These are phyloP conservation scores for Aristolochia contorta DNA, from an alignment of 164 flowering plant genomes.

Conservation along the genomic window DNA sequence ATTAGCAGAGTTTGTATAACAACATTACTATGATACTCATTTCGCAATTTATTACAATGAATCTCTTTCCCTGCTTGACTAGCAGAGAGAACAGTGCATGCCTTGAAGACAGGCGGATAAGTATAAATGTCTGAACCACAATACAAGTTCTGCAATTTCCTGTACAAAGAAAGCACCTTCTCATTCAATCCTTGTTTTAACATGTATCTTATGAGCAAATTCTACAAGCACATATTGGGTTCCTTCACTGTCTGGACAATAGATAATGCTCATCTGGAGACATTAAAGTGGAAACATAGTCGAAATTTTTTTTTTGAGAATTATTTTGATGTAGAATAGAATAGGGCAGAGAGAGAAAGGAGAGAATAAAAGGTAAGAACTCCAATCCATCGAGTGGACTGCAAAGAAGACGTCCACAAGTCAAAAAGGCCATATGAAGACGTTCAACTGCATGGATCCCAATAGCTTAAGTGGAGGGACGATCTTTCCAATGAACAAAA, in stretches of 20 bases:
- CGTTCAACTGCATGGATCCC: too few species aligned
- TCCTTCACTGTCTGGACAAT: constrained; percentile 16
- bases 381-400: too few species aligned
- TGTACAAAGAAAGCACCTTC: constrained; percentile 26
- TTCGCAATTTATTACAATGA: constrained; percentile 32
- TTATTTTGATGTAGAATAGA: too few species aligned
- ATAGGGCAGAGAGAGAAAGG: too few species aligned
- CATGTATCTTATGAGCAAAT: constrained; percentile 30
- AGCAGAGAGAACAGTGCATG: constrained; percentile 23
- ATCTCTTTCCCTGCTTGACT: constrained; percentile 27
- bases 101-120: constrained; percentile 46
- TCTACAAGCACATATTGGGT: constrained; percentile 37
- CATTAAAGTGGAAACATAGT: constrained; percentile 11
- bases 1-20: constrained; percentile 24
- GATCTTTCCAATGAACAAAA: too few species aligned
- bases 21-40: constrained; percentile 26
- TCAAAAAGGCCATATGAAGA: too few species aligned
- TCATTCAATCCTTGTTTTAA: constrained; percentile 24
- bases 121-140: constrained; percentile 28
- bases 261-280: constrained; percentile 22
- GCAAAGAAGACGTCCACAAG: too few species aligned
- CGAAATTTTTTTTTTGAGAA: constrained; percentile 16
- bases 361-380: too few species aligned
- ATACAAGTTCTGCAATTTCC: constrained; percentile 25
- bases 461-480: too few species aligned